Conservation (phyloP, 2,329 filamentous ascomycete genomes). For the Mollisiaceae sp. region DNA sequence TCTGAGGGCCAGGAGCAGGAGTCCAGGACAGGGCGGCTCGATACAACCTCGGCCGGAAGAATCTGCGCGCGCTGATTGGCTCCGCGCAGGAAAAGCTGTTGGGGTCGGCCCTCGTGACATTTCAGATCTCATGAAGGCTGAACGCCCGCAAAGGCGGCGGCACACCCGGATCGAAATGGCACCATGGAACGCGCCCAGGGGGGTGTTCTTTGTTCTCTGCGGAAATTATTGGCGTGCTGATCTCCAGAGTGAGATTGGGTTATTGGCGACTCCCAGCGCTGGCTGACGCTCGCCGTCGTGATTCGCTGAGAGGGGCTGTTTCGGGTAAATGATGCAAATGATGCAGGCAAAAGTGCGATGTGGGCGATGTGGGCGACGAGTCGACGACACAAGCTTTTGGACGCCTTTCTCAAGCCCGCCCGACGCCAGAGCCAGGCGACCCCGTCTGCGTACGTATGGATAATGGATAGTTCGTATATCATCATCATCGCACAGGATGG, state of each 20-base stretch:
- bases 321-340: constrained; percentile 21
- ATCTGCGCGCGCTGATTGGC: constrained; percentile 2
- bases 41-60: constrained; percentile 24
- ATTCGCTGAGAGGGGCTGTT: constrained; percentile 9
- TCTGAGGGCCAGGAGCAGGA: not conserved
- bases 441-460: not conserved
- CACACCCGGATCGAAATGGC: constrained; percentile 20
- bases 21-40: constrained; percentile 4
- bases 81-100: constrained; percentile 3
- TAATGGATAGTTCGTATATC: too few relatives aligned
- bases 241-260: constrained; percentile 18
- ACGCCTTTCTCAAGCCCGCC: not conserved
- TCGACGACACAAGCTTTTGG: constrained; percentile 16
- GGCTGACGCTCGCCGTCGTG: not conserved
- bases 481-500: constrained; percentile 9
- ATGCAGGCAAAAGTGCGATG: constrained; percentile 4
- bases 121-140: not conserved
- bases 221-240: constrained; percentile 8
- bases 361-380: too few relatives aligned
- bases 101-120: constrained; percentile 22
- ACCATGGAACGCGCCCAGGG: not conserved
- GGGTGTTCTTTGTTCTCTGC: not conserved
- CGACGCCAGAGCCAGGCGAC: not conserved
- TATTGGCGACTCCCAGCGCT: not conserved
- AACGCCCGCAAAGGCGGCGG: constrained; percentile 16